Conservation (phyloP, 2,329 filamentous ascomycete genomes). For the Davidsoniella eucalypti region DNA sequence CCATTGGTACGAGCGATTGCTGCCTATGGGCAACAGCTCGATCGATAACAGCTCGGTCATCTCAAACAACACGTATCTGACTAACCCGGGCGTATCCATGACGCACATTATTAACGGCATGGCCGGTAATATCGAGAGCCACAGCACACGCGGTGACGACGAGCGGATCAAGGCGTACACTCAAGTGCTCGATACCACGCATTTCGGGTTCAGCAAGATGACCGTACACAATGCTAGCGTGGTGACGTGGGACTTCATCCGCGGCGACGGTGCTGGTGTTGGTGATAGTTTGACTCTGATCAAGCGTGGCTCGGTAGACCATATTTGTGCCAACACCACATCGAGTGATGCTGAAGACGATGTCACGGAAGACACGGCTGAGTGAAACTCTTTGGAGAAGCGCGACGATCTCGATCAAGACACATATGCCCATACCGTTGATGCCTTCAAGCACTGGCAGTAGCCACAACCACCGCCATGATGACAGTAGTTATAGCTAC, state of each 20-base stretch:
- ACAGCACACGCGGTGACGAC: slow-evolving; percentile 23
- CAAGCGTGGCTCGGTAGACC: slow-evolving; percentile 4
- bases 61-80: slow-evolving; percentile 31
- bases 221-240: slow-evolving; percentile 22
- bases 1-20: slow-evolving; percentile 16
- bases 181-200: slow-evolving; percentile 25
- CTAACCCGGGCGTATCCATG: slow-evolving; percentile 30
- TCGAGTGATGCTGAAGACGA: too few species aligned
- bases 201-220: slow-evolving; percentile 31
- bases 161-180: slow-evolving; percentile 25
- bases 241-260: slow-evolving; percentile 29
- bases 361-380: too few species aligned
- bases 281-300: slow-evolving; percentile 22
- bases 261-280: slow-evolving; percentile 23
- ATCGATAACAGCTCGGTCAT: slow-evolving; percentile 26
- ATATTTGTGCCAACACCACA: too few species aligned
- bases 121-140: slow-evolving; percentile 35
- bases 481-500: too few species aligned
- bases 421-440: too few species aligned
- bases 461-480: too few species aligned
- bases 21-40: slow-evolving; percentile 17
- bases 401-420: too few species aligned
- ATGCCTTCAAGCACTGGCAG: too few species aligned
- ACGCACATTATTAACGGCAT: slow-evolving; percentile 36
- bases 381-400: too few species aligned